Evolutionary conservation across 345 rosid genomes (phyloP), one percentile per base, ranked within the genome.

Genomic region (Hibiscus mutabilis): DNA sequence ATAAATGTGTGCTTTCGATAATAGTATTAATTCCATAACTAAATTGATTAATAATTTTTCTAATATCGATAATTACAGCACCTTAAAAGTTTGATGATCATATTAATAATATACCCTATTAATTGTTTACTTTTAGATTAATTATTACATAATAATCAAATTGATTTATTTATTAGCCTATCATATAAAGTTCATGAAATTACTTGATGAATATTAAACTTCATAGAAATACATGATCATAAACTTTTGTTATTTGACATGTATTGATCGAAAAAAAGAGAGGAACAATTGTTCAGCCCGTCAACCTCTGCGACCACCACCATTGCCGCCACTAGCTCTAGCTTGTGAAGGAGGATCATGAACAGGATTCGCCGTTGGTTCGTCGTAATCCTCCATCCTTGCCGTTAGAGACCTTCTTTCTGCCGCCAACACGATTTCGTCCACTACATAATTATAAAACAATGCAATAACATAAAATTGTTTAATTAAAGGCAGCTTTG

Each of bases 281-380:
- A 8, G 0, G 0, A 63, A 65, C 7, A 37, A 19, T 9, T 19
- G 5, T 27, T 29, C 2, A 49, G 1, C 6, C 14, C 10, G 24
- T 81, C 75, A 73, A 68, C 87, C 83, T 81, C 49, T 77, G 3
- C 82, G 82, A 65, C 86, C 63, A 5, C 71, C 42, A 9, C 78
- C 71, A 46, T 8, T 47, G 16, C 84, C 66, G 29, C 75, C 74
- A 0, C 58, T 75, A 24, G 74, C 76, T 57, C 22, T 72, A 59
- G n/a, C 27, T 25, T 60, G 69, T 19, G 70, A 58, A 4, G 60
- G 84, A 68, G 89, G 97, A 66, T 86, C 85, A 22, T 88, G 93
- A 59, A 83, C 83, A n/a, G 5, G 81, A 78, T 86, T 91, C 0
- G 96, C 90, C 0, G 84, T 21, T 15, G 92, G 88, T 2, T 60